Base-by-base conservation (phyloP, 805 yeast species). In the Cyberlindnera mycetangii region DNA sequence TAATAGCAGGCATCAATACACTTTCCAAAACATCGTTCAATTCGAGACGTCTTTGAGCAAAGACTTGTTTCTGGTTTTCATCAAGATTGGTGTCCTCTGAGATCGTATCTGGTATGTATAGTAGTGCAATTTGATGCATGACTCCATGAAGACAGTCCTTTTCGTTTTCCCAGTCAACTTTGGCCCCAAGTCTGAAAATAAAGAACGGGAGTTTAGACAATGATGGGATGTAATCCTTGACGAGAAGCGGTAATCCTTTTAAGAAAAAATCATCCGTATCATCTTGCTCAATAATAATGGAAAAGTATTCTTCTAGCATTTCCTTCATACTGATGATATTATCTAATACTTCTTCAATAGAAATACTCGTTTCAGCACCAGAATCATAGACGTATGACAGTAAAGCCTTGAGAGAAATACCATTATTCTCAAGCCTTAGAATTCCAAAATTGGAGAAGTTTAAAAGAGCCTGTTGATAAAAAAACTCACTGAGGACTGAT, bases 381-480 rank as follows among this genome's bases (percentile, higher is more conserved):
- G 49, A 42, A 3, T 51, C 50, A 12, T 50, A 51, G 1, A 54
- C 35, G 2, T 22, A 27, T 2, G 16, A 22, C 19, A 57, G 19
- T 12, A 55, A 16, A 3, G 18, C 25, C 21, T 19, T 38, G n/a
- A 53, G 5, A 5, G 50, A 39, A 5, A 38, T 45, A 32, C 37
- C 39, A 4, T 66, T 63, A 4, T 60, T 39, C 48, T 60, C 62
- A 1, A 83, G 61, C 19, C 61, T 55, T 1, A 83, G 68, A 7
- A 61, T 62, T 1, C 99, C 98, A 65, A 79, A 92, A 58, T 89
- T 90, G 34, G 84, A 77, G 64, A 93, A 89, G 47, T 87, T 88
- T 1, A 83, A 66, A 12, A 93, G 64, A 0, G 85, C 89, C 5
- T 85, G 66, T 55, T 93, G 97, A 62, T 89, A 93, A 56, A 85